Evolutionary conservation across 441 rosid species (phyloP), one percentile per base, ranked within the genome.

Genomic region (Caryocar brasiliense): DNA sequence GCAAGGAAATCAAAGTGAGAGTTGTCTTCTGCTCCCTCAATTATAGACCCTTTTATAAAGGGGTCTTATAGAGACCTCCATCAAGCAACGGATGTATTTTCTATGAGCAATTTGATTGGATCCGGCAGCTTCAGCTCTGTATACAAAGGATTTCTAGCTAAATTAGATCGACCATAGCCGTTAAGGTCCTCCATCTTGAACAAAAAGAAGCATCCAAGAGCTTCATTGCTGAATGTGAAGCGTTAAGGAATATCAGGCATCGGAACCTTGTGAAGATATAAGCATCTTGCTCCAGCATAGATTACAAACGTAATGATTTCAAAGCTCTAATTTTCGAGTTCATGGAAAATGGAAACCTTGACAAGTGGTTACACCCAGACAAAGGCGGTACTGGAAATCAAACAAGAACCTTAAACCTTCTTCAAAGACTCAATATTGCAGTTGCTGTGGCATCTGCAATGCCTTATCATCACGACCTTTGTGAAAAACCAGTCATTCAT

Each of bases 401-500:
- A 1, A 18, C 17, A 0, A 13, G 1, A 34, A 33, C 2, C 5
- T 41, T 70, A 0, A 48, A 47, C 18, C 20, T 68, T n/a, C 18
- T 37, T 1, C 58, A 66, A 26, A 59, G 79, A 35, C 19, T 70
- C n/a, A 56, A 26, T n/a, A 47, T 69, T 30, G 55, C 54, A 24
- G 41, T 65, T 27, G 66, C 61, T 40, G 59, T 62, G 24, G 67
- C 74, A 7, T 44, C 32, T 3, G 72, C 64, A 22, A 6, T 69
- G 3, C 57, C 65, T 29, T 73, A 73, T 68, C 72, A 65, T 12
- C 73, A 69, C 30, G 37, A 62, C 26, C 47, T 35, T 2, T 68
- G 60, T 0, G 44, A 62, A 36, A 53, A 24, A n/a, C 45, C 53
- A 7, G 15, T 66, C 15, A 57, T 45, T 13, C 72, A 61, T 3